Percentiles rank a stretch among this genome's conserved stretches.
Evolutionary conservation across 2,329 filamentous ascomycete species (phyloP).

Genomic region (Penicillium expansum): DNA sequence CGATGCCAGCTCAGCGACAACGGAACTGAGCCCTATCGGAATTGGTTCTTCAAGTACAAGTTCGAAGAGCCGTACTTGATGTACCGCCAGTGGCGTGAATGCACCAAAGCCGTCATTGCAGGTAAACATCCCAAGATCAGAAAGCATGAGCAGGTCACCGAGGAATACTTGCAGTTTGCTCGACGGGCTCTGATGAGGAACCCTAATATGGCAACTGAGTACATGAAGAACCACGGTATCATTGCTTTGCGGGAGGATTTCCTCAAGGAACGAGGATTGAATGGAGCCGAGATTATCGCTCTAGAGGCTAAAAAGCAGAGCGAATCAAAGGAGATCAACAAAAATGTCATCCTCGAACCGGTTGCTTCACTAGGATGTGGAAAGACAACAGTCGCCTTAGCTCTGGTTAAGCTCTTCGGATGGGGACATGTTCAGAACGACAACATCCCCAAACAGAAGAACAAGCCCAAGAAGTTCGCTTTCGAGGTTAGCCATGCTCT

Average conservation of each 20-base stretch:
- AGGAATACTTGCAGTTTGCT: slow-evolving; percentile 84
- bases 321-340: slow-evolving; percentile 52
- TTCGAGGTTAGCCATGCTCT: slow-evolving; percentile 66
- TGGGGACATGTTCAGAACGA: slow-evolving; percentile 98
- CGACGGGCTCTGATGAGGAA: slow-evolving; percentile 69
- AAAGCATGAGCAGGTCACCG: slow-evolving; percentile 86
- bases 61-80: slow-evolving; percentile 98
- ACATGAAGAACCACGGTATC: slow-evolving; percentile 89
- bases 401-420: slow-evolving; percentile 74
- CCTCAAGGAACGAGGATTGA: slow-evolving; percentile 75
- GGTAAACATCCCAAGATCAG: slow-evolving; percentile 72
- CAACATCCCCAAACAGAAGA: slow-evolving; percentile 76
- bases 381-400: slow-evolving; percentile 88
- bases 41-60: slow-evolving; percentile 99
- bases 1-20: slow-evolving; percentile 68
- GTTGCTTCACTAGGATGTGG: slow-evolving; percentile 94
- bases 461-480: slow-evolving; percentile 75
- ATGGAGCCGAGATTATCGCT: slow-evolving; percentile 85
- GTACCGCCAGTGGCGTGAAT: slow-evolving; percentile 98
- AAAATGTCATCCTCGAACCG: slow-evolving; percentile 78
- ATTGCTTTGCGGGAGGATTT: slow-evolving; percentile 89
- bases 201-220: slow-evolving; percentile 65
- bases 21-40: slow-evolving; percentile 59
- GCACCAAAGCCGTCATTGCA: slow-evolving; percentile 82
- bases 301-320: slow-evolving; percentile 51